phyloP scores from a whole-genome alignment of 2,329 filamentous ascomycete genomes.

The Metarhizium humberi region DNA sequence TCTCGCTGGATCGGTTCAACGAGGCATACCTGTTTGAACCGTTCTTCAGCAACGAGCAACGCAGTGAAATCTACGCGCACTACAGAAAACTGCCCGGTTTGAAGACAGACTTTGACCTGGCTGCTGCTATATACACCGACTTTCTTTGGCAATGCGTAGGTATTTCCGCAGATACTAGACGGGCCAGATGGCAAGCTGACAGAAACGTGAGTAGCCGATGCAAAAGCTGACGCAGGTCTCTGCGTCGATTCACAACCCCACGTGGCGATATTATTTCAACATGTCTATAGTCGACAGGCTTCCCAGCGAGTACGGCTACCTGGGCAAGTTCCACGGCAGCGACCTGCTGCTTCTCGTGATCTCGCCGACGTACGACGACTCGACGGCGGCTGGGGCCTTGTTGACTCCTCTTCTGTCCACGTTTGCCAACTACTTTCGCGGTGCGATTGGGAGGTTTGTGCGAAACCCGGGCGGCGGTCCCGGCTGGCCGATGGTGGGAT shows the following conservation, averaged over 20 bases:
- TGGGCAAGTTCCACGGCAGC: conserved; percentile 17
- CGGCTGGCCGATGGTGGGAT: conserved; percentile 16
- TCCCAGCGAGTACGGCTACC: conserved; percentile 11
- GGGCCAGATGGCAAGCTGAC: no score
- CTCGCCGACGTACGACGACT: conserved; percentile 3
- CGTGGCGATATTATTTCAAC: no score
- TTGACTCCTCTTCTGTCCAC: conserved; percentile 13
- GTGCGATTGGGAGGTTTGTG: conserved; percentile 14
- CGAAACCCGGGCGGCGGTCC: conserved; percentile 14
- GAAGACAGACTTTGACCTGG: conserved; percentile 15
- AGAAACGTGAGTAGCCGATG: no score
- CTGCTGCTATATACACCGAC: conserved; percentile 17
- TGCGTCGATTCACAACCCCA: no score
- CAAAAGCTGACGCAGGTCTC: no score
- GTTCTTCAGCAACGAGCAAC: conserved; percentile 6
- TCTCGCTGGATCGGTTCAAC: conserved; percentile 13
- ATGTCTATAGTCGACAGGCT: conserved; percentile 7
- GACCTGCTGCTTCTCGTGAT: conserved; percentile 16
- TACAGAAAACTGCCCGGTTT: conserved; percentile 10
- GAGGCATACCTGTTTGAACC: conserved; percentile 8
- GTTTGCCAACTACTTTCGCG: conserved; percentile 14
- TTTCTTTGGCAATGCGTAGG: conserved; percentile 18
- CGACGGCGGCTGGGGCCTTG: no score
- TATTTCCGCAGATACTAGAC: neutral
- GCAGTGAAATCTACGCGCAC: conserved; percentile 8